Evolutionary conservation across 306 rosid genomes (phyloP), one percentile per base, ranked within the genome.

Genomic region (Oxytropis ochrocephala): DNA sequence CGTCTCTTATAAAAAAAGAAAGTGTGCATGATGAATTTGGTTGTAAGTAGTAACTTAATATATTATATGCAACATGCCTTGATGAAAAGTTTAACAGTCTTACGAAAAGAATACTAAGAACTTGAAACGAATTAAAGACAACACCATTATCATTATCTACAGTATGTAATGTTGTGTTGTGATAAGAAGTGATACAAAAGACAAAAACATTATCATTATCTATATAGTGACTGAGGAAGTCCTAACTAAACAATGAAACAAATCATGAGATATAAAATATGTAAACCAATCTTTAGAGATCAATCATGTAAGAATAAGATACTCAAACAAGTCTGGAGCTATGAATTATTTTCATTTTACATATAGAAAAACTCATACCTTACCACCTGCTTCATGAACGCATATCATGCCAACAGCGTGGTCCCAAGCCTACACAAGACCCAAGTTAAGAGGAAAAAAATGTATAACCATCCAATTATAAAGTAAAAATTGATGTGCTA

Each of bases 321-420:
- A 29, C 42, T 44, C 7, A 8, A 69, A 69, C 64, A 55, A 35
- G 29, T 9, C 53, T 54, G 8, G 47, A 49, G 46, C 16, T 30
- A 9, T 7, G 39, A 17, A 13, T 35, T 36, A 30, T 21, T 16
- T 60, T 19, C 21, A 46, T 21, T 16, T 60, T 36, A 36, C 44
- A 38, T 72, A 39, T 46, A 32, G 67, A 30, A n/a, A 42, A 57
- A 10, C 9, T 2, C 48, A 29, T 33, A 76, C 82, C 81, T 65
- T 80, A 51, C 78, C 84, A 57, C 84, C 81, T 21, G 84, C 84
- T 75, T 80, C 84, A 14, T 75, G 75, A 58, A 75, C 5, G 43
- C 84, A 71, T 65, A 80, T 51, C 70, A 80, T 75, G 65, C 83
- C 82, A 73, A 67, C 79, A 30, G 75, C 82, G 59, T 78, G 83